Base-by-base conservation (phyloP, 2,329 filamentous ascomycete genomes). In the Decorospora gaudefroyi region DNA sequence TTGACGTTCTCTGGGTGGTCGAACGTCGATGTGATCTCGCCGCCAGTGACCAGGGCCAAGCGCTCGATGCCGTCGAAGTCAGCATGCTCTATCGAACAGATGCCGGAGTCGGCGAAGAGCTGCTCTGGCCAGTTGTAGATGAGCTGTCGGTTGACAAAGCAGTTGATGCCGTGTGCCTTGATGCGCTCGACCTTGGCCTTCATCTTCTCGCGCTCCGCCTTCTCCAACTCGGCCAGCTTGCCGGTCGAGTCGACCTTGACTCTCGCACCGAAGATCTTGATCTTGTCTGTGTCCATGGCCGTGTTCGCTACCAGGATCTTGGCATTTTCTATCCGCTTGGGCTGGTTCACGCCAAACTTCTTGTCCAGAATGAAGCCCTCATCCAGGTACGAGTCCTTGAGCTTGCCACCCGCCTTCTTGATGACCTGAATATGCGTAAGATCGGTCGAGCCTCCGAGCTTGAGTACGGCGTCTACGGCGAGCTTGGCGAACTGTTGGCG, bases 71-170 rank as follows among this genome's bases (percentile, higher is more conserved):
- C 93, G 69, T 99, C 93, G 67, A 99, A 99, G 75, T 99, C 93
- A 57, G 93, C 93, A 72, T 99, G 93, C 77, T 99, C 93, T 61
- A 99, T 99, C 18, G 90, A 96, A 79, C 95, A 88, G 74, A 99
- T 97, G 51, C 93, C 93, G 6, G 91, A 92, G 71, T 99, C 93
- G 23, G 92, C 90, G 68, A 99, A 99, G 32, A 99, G 86, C 76
- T 99, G 93, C 75, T 99, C 93, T 4, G 93, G 93, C 93, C 93
- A 99, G 80, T 99, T 99, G 81, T 99, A 99, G 76, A 99, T 99
- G 54, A 99, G 84, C 73, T 99, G 93, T 61, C 93, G 82, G 82
- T 99, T 99, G 74, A 99, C 96, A 74, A 99, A 99, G 80, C 93
- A 97, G 82, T 99, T 99, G 77, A 99, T 96, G 47, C 93, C 93